Conservation (phyloP, 2,329 filamentous ascomycete species). For the Chaetomium sp. region DNA sequence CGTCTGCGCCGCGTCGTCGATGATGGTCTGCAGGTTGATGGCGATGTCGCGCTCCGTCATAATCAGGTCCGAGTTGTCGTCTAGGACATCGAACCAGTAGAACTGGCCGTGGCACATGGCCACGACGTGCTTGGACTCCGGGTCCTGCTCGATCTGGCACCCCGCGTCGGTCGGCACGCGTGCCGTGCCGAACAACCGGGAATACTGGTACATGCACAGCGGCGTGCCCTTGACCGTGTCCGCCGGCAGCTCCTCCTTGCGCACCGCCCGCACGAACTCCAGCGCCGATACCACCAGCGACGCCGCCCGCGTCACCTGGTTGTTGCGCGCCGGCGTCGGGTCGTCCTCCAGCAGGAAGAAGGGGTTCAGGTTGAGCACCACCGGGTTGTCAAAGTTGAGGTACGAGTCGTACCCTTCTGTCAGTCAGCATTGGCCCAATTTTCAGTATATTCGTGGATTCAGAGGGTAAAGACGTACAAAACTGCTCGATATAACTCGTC, state of each 20-base stretch:
- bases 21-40: conserved; percentile 84
- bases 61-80: conserved; percentile 89
- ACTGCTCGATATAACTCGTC: conserved; percentile 97
- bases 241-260: conserved; percentile 85
- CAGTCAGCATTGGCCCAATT: conserved; percentile 12
- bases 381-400: conserved; percentile 93
- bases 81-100: conserved; percentile 98
- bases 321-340: conserved; percentile 89
- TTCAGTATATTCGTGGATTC: no score
- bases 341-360: conserved; percentile 98
- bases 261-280: conserved; percentile 86
- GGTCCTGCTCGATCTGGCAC: conserved; percentile 92
- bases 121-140: conserved; percentile 85
- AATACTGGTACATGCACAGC: conserved; percentile 98
- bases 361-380: conserved; percentile 93
- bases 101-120: conserved; percentile 93
- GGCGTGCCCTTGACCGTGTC: conserved; percentile 79
- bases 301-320: conserved; percentile 90
- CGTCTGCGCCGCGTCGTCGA: conserved; percentile 82
- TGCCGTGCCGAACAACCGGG: conserved; percentile 87
- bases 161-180: conserved; percentile 90
- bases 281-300: conserved; percentile 86
- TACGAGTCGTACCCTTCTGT: conserved; percentile 92
- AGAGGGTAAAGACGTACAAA: no score
- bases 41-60: conserved; percentile 95